phyloP scores from a whole-genome alignment of 169 alveolate species.

The Plasmodium gonderi region DNA sequence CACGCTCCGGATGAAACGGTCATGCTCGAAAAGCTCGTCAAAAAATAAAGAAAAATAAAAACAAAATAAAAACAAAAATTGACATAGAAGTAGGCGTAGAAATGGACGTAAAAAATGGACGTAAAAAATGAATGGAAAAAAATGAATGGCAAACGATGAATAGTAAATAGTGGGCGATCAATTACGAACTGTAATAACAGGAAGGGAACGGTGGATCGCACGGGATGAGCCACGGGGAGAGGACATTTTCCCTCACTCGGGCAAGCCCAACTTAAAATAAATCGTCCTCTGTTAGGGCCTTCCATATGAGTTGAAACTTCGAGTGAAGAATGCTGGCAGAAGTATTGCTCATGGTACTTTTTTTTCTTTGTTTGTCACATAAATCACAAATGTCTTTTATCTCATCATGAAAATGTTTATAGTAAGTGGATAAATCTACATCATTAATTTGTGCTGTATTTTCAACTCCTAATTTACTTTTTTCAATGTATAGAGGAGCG shows the following conservation, averaged over 20 bases:
- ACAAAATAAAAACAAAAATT: background rate
- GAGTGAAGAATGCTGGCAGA: constrained; percentile 17
- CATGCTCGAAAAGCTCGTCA: background rate
- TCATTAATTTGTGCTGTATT: constrained; percentile 34
- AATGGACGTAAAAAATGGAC: background rate
- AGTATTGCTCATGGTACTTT: constrained; percentile 38
- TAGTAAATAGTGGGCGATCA: background rate
- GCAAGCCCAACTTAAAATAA: background rate
- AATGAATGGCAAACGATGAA: background rate
- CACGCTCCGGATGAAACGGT: no score
- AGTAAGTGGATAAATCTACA: constrained; percentile 11
- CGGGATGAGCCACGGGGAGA: no score
- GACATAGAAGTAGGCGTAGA: background rate
- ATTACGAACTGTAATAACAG: no score
- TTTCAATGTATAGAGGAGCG: constrained; percentile 51
- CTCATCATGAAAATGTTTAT: constrained; percentile 6
- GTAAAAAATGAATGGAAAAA: background rate
- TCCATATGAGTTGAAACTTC: constrained; percentile 1
- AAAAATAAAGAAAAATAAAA: background rate
- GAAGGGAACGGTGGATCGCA: no score
- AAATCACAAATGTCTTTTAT: constrained; percentile 23
- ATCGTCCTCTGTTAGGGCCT: constrained; percentile 7
- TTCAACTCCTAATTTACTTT: constrained; percentile 42
- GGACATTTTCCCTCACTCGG: background rate
- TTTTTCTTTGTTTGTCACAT: constrained; percentile 34